Evolutionary conservation across 148 eudicot genomes (phyloP).

Genomic region (Agrostemma githago): DNA sequence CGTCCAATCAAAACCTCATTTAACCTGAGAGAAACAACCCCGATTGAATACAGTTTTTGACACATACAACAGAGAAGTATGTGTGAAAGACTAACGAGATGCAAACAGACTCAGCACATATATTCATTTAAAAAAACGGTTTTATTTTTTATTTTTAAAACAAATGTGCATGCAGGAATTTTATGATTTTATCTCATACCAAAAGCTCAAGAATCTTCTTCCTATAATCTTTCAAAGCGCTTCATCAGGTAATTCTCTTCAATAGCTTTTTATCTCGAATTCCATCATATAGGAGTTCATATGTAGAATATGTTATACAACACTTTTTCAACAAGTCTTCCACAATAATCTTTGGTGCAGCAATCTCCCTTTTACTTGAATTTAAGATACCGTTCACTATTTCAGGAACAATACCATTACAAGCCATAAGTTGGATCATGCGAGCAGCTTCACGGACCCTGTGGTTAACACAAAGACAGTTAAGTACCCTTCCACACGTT

Average conservation of each 20-base stretch:
- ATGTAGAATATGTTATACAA: constrained; percentile 76
- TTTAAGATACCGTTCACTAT: constrained; percentile 62
- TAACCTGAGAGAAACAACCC: too few relatives aligned
- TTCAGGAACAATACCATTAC: constrained; percentile 76
- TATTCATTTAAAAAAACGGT: too few relatives aligned
- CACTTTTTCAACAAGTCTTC: constrained; percentile 84
- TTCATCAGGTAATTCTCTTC: constrained; percentile 33
- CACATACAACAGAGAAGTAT: too few relatives aligned
- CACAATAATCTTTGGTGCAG: constrained; percentile 91
- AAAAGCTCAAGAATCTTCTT: constrained; percentile 7
- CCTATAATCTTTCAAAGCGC: constrained; percentile 3
- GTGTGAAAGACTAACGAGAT: too few relatives aligned
- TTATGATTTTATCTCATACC: neutral
- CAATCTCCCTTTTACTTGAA: constrained; percentile 74
- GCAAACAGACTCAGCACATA: too few relatives aligned
- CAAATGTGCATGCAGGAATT: too few relatives aligned
- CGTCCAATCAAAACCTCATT: too few relatives aligned
- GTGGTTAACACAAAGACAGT: constrained; percentile 73
- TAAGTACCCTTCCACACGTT: constrained; percentile 81
- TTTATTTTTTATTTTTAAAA: too few relatives aligned
- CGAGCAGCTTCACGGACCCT: constrained; percentile 68
- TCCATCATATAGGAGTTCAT: constrained; percentile 81
- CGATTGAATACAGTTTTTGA: too few relatives aligned
- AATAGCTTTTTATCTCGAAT: constrained; percentile 67
- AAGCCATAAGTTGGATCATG: constrained; percentile 68